Base-by-base conservation (phyloP, 2,329 filamentous ascomycete genomes). In the Monilinia fructigena region DNA sequence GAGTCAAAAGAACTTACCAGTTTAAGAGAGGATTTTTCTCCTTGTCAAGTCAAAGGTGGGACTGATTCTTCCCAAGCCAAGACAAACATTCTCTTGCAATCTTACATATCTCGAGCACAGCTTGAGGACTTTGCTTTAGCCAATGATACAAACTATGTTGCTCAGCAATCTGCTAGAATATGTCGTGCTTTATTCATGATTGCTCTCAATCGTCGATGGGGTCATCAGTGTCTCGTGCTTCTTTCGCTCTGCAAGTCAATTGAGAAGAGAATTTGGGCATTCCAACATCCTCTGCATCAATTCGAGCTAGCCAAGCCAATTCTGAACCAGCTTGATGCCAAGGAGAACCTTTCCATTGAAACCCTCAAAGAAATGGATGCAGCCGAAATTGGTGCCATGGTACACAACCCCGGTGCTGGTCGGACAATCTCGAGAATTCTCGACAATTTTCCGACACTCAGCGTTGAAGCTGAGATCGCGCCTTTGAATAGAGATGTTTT, bases 151-250 rank as follows among this genome's bases (percentile, higher is more conserved):
- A 92, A 92, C 70, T 99, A 99, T 75, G 92, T 99, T 54, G 92
- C 95, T 1, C 95, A 99, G 76, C 97, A 99, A 76, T 90, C 95
- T 14, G 92, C 93, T 1, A 89, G 95, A 77, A 99, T 99, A 67
- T 97, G 93, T 75, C 85, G 96, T 69, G 92, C 96, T 2, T 80
- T 99, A 20, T 99, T 99, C 78, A 97, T 98, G 92, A 94, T 99
- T 73, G 94, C 95, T 1, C 81, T 99, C 62, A 98, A 98, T 77
- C 85, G 95, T 67, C 86, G 92, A 71, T 99, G 95, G 95, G 95
- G 96, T 0, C 90, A 97, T 73, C 93, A 98, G 77, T 99, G 96
- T 71, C 83, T 96, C 50, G 93, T 98, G 0, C 81, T 99, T 42
- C 81, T 99, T 54, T 96, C 92, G 0, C 82, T 99, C 70, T 96